These are phyloP conservation scores for Blastocystis sp. DNA, from an alignment of 352 stramenopile species.

Conservation along the genomic window DNA sequence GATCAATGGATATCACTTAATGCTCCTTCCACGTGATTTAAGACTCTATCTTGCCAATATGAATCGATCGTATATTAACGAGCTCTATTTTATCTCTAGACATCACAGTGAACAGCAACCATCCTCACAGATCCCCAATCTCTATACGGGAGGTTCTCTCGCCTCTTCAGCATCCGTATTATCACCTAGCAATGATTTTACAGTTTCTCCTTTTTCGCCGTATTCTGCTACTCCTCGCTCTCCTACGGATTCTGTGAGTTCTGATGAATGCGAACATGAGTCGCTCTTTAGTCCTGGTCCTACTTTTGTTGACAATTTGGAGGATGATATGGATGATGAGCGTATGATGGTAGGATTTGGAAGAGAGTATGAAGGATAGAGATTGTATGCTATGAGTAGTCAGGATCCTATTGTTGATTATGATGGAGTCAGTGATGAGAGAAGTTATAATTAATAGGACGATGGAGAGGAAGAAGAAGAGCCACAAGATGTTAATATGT, in stretches of 20 bases:
- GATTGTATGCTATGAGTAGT: constrained; percentile 33
- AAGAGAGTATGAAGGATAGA: neutral
- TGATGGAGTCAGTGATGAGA: neutral
- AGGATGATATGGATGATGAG: constrained; percentile 61
- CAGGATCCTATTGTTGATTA: constrained; percentile 29
- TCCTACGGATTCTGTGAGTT: neutral
- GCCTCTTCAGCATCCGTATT: constrained; percentile 17
- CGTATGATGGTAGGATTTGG: neutral
- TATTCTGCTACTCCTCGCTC: neutral
- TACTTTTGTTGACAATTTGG: constrained; percentile 48
- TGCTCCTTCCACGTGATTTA: constrained; percentile 58
- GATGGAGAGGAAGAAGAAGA: neutral
- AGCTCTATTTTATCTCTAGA: neutral
- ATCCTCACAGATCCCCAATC: neutral
- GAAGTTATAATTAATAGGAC: neutral
- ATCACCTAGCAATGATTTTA: neutral
- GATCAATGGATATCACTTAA: constrained; percentile 64
- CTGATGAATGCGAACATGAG: neutral
- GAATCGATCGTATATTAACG: neutral
- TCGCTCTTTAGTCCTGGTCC: constrained; percentile 32
- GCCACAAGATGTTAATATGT: neutral
- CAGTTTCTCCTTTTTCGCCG: neutral
- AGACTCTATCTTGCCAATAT: constrained; percentile 40
- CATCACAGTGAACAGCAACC: neutral
- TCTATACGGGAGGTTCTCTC: neutral